Conservation (phyloP, 371 early-diverging fungal genomes). For the Mortierella sp. region DNA sequence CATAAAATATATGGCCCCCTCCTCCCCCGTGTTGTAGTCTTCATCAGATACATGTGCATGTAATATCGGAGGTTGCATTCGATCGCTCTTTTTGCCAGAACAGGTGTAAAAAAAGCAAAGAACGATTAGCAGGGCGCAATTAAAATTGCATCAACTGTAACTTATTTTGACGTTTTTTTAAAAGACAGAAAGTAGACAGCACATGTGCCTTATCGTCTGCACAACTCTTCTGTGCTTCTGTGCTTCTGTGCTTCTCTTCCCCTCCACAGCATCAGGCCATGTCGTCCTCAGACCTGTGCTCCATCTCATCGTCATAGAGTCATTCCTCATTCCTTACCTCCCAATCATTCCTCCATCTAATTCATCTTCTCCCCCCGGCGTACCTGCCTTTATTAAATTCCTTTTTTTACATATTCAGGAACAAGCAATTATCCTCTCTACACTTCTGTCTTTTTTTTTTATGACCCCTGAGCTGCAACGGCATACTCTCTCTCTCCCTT, state of each 20-base stretch:
- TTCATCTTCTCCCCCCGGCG: not conserved
- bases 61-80: too few relatives aligned
- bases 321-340: not conserved
- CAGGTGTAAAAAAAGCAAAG: too few relatives aligned
- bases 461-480: not conserved
- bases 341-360: not conserved
- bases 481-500: slow-evolving; percentile 1
- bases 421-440: not conserved
- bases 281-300: not conserved
- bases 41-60: too few relatives aligned
- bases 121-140: too few relatives aligned
- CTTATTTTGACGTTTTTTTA: too few relatives aligned
- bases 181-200: too few relatives aligned
- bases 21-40: too few relatives aligned
- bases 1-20: too few relatives aligned
- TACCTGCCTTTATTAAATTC: not conserved
- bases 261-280: not conserved
- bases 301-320: not conserved
- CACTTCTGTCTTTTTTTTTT: not conserved
- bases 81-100: too few relatives aligned
- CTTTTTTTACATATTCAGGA: not conserved
- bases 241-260: not conserved
- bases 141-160: too few relatives aligned
- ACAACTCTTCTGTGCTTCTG: not conserved
- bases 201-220: not conserved